A percentile compares a stretch with the other conserved stretches of the same genome.
phyloP scores from a whole-genome alignment of 345 rosid genomes.

The Populus pruinosa region DNA sequence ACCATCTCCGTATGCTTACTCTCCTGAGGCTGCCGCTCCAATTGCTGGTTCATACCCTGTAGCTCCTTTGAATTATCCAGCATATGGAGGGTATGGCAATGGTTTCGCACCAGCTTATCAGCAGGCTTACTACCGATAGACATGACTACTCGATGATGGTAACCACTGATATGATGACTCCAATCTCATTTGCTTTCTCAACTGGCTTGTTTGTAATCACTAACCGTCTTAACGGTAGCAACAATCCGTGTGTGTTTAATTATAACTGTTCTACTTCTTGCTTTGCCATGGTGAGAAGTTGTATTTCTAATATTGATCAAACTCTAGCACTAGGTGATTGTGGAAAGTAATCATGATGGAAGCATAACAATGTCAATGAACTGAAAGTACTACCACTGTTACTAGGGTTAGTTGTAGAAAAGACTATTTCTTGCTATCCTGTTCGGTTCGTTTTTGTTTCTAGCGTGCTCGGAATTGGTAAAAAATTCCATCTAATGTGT shows the following conservation, averaged over 20 bases:
- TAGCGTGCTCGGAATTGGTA: too few relatives aligned
- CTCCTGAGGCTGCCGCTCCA: conserved; percentile 57
- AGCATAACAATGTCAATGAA: conserved; percentile 37
- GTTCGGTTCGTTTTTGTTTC: neutral
- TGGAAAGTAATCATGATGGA: conserved; percentile 44
- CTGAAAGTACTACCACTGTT: conserved; percentile 17
- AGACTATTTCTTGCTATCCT: neutral
- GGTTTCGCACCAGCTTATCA: conserved; percentile 70
- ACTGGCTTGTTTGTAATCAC: conserved; percentile 70
- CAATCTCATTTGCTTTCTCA: conserved; percentile 40
- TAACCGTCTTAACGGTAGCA: conserved; percentile 67
- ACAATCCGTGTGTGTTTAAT: conserved; percentile 54
- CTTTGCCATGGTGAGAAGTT: conserved; percentile 40
- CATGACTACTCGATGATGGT: conserved; percentile 52
- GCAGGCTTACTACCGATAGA: conserved; percentile 85
- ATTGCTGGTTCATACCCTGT: conserved; percentile 47
- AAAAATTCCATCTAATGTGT: too few relatives aligned
- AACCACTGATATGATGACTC: conserved; percentile 71
- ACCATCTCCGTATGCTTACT: conserved; percentile 55
- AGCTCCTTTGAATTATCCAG: conserved; percentile 58
- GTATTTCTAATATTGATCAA: conserved; percentile 57
- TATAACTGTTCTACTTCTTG: conserved; percentile 43
- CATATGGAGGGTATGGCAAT: conserved; percentile 50
- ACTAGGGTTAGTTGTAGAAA: conserved; percentile 36
- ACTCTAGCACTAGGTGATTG: conserved; percentile 56